phyloP scores from a whole-genome alignment of 129 eudicot genomes.

The Rutidosis leptorrhynchoides region DNA sequence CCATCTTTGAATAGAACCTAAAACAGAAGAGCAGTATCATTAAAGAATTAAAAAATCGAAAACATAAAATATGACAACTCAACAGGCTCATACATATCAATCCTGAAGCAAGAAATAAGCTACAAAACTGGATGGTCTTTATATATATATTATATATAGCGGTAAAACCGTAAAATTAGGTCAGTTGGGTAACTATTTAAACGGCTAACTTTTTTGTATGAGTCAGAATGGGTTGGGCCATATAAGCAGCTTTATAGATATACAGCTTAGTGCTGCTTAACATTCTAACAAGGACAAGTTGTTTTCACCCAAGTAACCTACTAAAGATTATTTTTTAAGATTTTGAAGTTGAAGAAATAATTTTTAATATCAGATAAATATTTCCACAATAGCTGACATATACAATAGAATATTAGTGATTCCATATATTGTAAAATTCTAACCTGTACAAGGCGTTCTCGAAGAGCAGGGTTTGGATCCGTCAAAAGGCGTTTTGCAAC shows the following conservation, averaged over 20 bases:
- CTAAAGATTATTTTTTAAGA: slow-evolving; percentile 1
- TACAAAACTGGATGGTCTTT: neutral
- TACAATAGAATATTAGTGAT: slow-evolving; percentile 17
- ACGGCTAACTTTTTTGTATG: too few relatives aligned
- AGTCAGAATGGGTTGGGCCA: neutral
- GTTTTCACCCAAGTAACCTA: neutral
- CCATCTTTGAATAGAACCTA: slow-evolving; percentile 98
- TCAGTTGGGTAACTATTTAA: neutral
- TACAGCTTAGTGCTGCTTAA: neutral
- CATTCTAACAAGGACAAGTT: neutral
- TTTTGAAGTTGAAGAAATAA: neutral
- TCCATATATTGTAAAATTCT: slow-evolving; percentile 10
- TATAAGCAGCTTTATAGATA: neutral
- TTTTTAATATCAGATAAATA: neutral
- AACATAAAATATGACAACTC: neutral
- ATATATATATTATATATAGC: neutral
- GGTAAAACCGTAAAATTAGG: neutral
- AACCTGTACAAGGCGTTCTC: slow-evolving; percentile 98
- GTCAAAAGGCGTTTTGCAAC: slow-evolving; percentile 97
- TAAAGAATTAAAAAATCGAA: neutral
- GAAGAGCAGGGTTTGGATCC: slow-evolving; percentile 97
- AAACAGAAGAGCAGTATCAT: slow-evolving; percentile 18
- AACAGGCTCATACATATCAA: neutral
- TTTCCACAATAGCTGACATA: slow-evolving; percentile 49
- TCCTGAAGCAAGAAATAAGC: neutral